These are phyloP conservation scores for Leccinellum luteum DNA, from an alignment of 768 basidiomycete species.

Conservation along the genomic window DNA sequence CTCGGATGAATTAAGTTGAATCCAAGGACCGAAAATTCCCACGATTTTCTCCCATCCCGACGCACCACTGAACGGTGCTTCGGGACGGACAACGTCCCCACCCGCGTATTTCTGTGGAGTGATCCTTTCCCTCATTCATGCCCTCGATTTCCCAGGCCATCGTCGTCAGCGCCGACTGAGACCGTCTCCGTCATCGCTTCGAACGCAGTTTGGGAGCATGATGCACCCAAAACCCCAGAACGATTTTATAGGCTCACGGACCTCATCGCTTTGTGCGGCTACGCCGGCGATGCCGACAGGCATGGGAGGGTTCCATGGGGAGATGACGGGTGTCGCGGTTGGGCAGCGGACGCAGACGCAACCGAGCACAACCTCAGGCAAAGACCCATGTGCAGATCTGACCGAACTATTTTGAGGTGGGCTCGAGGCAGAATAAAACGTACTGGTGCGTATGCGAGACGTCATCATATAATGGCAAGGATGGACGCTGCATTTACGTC, in stretches of 20 bases:
- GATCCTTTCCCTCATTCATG: no score
- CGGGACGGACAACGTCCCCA: no score
- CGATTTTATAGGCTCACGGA: slow-evolving; percentile 1
- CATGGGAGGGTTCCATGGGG: slow-evolving; percentile 4
- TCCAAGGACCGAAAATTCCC: no score
- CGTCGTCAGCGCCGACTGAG: no score
- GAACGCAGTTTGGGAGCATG: no score
- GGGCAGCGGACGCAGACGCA: slow-evolving; percentile 25
- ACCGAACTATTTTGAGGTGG: slow-evolving; percentile 62
- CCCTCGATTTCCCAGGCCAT: no score
- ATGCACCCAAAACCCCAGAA: no score
- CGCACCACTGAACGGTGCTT: no score
- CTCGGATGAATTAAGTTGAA: no score
- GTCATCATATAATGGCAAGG: not conserved
- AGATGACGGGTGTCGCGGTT: slow-evolving; percentile 1
- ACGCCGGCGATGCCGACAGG: slow-evolving; percentile 15
- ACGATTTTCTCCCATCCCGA: no score
- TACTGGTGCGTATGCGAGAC: not conserved
- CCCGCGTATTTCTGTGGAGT: no score
- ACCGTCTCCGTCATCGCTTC: no score
- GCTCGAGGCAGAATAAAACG: not conserved
- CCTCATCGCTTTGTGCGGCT: slow-evolving; percentile 8
- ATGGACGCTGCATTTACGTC: slow-evolving; percentile 2
- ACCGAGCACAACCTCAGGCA: slow-evolving; percentile 36
- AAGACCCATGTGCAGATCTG: slow-evolving; percentile 85